phyloP scores from a whole-genome alignment of 352 stramenopile genomes.

The Globisporangium cederbergense region DNA sequence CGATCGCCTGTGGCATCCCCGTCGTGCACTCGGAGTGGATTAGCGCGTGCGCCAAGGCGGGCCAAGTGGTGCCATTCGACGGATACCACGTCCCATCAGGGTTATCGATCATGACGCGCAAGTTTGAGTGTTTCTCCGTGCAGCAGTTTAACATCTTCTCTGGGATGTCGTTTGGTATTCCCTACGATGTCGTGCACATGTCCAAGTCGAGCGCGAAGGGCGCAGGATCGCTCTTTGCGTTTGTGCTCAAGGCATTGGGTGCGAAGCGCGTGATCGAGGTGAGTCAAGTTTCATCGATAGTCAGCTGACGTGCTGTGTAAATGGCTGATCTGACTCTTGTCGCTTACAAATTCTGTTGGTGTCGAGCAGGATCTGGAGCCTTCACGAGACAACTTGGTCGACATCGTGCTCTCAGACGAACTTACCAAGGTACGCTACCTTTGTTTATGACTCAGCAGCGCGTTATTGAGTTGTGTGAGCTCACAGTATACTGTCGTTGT shows the following conservation, averaged over 20 bases:
- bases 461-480: neutral
- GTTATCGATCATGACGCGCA: slow-evolving; percentile 55
- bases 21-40: slow-evolving; percentile 84
- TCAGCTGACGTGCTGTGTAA: neutral
- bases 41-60: slow-evolving; percentile 51
- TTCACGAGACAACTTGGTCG: slow-evolving; percentile 33
- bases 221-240: slow-evolving; percentile 43
- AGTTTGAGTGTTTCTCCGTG: slow-evolving; percentile 54
- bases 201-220: slow-evolving; percentile 34
- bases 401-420: slow-evolving; percentile 69
- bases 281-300: neutral
- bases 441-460: neutral
- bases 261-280: slow-evolving; percentile 59
- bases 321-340: neutral
- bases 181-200: slow-evolving; percentile 35
- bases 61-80: slow-evolving; percentile 51
- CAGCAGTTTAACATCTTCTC: slow-evolving; percentile 59
- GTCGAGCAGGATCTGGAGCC: slow-evolving; percentile 41
- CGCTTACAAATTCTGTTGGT: neutral
- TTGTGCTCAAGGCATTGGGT: slow-evolving; percentile 62
- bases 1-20: slow-evolving; percentile 74
- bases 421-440: slow-evolving; percentile 38
- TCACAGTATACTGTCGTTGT: neutral
- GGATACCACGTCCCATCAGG: slow-evolving; percentile 69
- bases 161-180: slow-evolving; percentile 59